These are phyloP conservation scores for Quambalaria eucalypti DNA, from an alignment of 1,284 basidiomycete species.

Conservation along the genomic window DNA sequence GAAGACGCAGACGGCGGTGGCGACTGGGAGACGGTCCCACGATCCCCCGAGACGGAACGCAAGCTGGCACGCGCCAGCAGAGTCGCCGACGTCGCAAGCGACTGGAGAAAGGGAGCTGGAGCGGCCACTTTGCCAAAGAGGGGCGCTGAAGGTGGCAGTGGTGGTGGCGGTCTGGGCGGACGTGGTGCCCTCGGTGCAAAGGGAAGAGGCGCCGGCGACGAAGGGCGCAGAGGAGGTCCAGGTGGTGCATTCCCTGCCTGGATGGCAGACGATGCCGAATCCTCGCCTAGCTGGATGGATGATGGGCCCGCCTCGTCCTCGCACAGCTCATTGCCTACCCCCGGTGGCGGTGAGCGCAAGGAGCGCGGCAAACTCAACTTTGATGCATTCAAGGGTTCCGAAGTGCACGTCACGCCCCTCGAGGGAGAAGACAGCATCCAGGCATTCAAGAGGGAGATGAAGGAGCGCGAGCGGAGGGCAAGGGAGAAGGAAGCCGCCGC, in stretches of 20 bases:
- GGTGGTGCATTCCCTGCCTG: constrained; percentile 15
- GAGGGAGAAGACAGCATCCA: constrained; percentile 68
- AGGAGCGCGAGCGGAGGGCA: constrained; percentile 60
- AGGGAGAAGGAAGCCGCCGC: constrained; percentile 44
- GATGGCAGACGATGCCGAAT: constrained; percentile 58
- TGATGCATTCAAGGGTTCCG: constrained; percentile 1
- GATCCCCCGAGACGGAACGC: constrained; percentile 13
- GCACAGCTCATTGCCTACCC: not conserved
- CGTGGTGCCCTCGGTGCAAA: not conserved
- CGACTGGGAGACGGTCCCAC: constrained; percentile 23
- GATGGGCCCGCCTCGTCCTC: constrained; percentile 53
- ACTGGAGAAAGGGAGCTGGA: constrained; percentile 5
- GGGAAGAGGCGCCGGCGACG: not conserved
- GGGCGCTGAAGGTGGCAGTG: not conserved
- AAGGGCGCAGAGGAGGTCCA: not conserved
- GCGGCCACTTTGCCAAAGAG: not conserved
- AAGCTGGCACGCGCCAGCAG: constrained; percentile 14
- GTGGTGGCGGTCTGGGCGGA: not conserved
- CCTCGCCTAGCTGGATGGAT: constrained; percentile 87
- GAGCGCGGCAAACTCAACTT: constrained; percentile 50
- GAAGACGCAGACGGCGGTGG: constrained; percentile 24
- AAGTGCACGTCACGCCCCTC: constrained; percentile 4
- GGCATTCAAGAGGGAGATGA: constrained; percentile 78
- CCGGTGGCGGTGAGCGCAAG: constrained; percentile 53
- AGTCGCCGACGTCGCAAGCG: constrained; percentile 8